Base-by-base conservation (phyloP, 495 filamentous ascomycete genomes). In the Aspergillus baeticus region DNA sequence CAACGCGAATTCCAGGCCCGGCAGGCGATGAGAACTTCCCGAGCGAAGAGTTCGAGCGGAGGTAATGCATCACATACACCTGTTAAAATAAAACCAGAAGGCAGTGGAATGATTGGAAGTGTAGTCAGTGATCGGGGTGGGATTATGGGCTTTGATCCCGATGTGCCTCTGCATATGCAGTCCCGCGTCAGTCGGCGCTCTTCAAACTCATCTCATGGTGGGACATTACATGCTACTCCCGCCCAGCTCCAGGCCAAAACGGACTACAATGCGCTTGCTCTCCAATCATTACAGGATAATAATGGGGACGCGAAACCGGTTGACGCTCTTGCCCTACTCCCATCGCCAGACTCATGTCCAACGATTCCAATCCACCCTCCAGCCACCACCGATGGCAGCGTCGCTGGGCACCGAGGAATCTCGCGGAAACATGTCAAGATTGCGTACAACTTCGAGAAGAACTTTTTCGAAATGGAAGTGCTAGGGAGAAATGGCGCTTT, bases 401-500 rank as follows among this genome's bases (percentile, higher is more conserved):
- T 87, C 50, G 85, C 83, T 21, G 76, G 78, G 3, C 76, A 84
- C 39, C 82, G 81, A 50, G 75, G 77, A 13, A 97, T 98, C 34
- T 96, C 92, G 6, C 82, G 93, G 36, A 79, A 88, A 64, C 94
- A 98, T 69, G 82, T 92, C 34, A 87, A 84, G 63, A 92, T 98
- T 50, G 71, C 83, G 11, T 98, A 90, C 69, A 92, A 93, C 62
- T 85, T 85, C 56, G 80, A 85, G 18, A 81, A 80, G 57, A 81
- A 85, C 51, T 68, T 86, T 13, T 98, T 92, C 57, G 87, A 95
- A 64, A 83, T 94, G 62, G 78, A 87, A 36, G 84, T 95, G 3
- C 74, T 93, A 62, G 91, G 93, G 48, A 83, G 86, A 60, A 97
- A 96, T 65, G 91, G 91, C 29, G 87, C 89, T 31, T 96, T 93